Evolutionary conservation across 805 yeast genomes (phyloP).

Genomic region (Yamadazyma ubonensis): DNA sequence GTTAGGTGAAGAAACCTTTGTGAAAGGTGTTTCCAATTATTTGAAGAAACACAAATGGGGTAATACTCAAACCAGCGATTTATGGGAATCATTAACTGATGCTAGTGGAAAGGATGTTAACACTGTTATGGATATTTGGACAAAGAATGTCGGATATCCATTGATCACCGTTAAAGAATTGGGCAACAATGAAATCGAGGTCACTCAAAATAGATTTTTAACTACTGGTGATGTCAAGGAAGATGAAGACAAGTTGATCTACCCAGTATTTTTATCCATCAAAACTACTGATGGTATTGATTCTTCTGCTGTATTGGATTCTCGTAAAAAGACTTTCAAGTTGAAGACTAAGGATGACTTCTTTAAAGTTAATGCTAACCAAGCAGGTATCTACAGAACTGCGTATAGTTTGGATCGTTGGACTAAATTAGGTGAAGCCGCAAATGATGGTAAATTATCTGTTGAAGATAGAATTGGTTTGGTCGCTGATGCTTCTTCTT

Average conservation of each 20-base stretch:
- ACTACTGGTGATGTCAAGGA: constrained; percentile 75
- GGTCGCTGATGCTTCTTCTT: constrained; percentile 74
- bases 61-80: constrained; percentile 72
- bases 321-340: constrained; percentile 40
- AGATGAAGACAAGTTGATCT: constrained; percentile 67
- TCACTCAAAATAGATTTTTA: constrained; percentile 72
- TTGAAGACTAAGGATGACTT: constrained; percentile 45
- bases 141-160: constrained; percentile 76
- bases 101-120: constrained; percentile 74
- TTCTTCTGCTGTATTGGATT: constrained; percentile 54
- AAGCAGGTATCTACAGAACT: constrained; percentile 73
- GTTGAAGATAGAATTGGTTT: constrained; percentile 78
- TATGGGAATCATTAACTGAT: constrained; percentile 71
- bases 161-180: constrained; percentile 64
- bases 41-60: constrained; percentile 75
- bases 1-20: constrained; percentile 74
- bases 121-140: constrained; percentile 77
- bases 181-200: constrained; percentile 44
- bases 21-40: constrained; percentile 77
- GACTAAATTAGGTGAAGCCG: constrained; percentile 62
- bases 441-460: constrained; percentile 56
- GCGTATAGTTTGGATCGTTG: constrained; percentile 65
- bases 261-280: constrained; percentile 70
- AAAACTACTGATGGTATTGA: constrained; percentile 60
- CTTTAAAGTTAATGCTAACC: constrained; percentile 71